phyloP scores from a whole-genome alignment of 345 rosid genomes.

The Eucalyptus viminalis region DNA sequence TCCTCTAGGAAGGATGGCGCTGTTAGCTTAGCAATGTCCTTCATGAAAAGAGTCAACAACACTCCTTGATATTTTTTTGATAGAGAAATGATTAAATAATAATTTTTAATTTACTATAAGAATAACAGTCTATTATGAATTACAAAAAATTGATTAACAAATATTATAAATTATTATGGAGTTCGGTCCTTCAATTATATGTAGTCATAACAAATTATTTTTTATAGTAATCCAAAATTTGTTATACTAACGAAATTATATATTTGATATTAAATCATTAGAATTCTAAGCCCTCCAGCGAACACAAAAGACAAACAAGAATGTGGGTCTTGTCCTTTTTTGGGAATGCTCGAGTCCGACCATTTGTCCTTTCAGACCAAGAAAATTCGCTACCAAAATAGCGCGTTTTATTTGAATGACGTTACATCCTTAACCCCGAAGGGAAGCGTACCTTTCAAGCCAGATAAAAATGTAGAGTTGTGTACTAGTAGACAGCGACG shows the following conservation, averaged over 20 bases:
- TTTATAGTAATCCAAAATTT: too few species aligned
- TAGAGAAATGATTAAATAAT: too few species aligned
- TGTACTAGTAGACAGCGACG: background rate
- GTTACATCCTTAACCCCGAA: background rate
- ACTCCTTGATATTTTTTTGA: too few species aligned
- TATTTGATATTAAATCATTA: too few species aligned
- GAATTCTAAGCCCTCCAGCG: background rate
- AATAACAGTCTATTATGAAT: accelerated
- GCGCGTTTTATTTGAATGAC: background rate
- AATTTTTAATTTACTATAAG: accelerated
- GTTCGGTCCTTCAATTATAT: too few species aligned
- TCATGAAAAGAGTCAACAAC: background rate
- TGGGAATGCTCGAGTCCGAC: too few species aligned
- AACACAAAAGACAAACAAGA: too few species aligned
- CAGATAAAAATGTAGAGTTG: background rate
- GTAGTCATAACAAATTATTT: too few species aligned
- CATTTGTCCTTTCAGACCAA: background rate
- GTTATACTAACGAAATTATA: background rate
- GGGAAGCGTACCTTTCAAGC: background rate
- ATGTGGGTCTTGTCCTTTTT: too few species aligned
- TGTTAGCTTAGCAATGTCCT: too few species aligned
- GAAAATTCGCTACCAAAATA: background rate
- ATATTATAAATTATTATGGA: too few species aligned
- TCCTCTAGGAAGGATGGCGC: accelerated
- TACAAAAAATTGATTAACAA: accelerated